Conservation (phyloP, 495 filamentous ascomycete genomes). For the Amphirosellinia nigrospora region DNA sequence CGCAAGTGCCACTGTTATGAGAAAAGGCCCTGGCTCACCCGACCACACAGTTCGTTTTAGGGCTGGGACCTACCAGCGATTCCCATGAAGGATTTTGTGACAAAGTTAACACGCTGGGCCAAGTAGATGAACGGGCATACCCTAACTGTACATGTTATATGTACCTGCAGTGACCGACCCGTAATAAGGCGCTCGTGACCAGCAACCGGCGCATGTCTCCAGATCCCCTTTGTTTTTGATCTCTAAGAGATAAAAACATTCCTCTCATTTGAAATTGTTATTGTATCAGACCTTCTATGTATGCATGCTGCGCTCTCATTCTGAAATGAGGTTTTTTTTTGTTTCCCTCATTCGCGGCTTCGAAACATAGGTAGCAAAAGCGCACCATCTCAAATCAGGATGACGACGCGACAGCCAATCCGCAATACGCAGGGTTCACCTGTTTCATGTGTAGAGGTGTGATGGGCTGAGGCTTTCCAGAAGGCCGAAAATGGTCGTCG, state of each 20-base stretch:
- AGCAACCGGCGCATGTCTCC: not conserved
- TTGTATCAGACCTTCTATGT: not conserved
- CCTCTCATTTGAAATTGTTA: not conserved
- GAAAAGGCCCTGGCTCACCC: not conserved
- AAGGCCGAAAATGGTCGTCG: slow-evolving; percentile 7
- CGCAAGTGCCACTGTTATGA: slow-evolving; percentile 10
- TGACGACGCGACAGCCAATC: slow-evolving; percentile 8
- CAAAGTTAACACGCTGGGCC: not conserved
- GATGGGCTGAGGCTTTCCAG: slow-evolving; percentile 21
- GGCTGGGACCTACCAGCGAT: not conserved
- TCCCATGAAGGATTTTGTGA: not conserved
- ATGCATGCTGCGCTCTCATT: not conserved
- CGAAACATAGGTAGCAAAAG: not conserved
- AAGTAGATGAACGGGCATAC: not conserved
- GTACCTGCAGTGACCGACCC: not conserved
- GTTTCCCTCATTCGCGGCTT: slow-evolving; percentile 5
- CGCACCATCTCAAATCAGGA: slow-evolving; percentile 17
- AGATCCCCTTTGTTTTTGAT: not conserved
- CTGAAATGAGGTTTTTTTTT: not conserved
- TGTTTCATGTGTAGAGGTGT: slow-evolving; percentile 20
- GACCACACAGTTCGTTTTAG: not conserved
- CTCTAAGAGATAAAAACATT: not conserved
- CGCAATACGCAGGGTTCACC: slow-evolving; percentile 8
- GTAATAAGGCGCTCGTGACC: not conserved
- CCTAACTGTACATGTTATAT: slow-evolving; percentile 1